These are phyloP conservation scores for Dothideomycetes sp. DNA, from an alignment of 2,329 filamentous ascomycete genomes.

Conservation along the genomic window DNA sequence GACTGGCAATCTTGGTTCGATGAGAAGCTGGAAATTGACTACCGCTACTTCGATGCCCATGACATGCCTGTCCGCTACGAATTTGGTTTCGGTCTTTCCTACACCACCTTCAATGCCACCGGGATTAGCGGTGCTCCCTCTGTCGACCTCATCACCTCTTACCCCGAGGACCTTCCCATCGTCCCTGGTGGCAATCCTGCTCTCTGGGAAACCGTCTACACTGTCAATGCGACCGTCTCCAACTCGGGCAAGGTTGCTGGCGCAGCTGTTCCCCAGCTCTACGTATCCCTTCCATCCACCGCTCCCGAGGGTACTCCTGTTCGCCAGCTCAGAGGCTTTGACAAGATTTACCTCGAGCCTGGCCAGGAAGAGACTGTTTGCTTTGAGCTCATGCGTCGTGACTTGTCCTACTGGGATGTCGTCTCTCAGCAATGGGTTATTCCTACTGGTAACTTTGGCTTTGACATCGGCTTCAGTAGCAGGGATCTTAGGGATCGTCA, in stretches of 20 bases:
- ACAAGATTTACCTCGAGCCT: conserved; percentile 29
- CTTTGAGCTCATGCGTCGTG: conserved; percentile 32
- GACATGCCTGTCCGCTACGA: conserved; percentile 23
- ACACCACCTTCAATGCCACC: conserved; percentile 25
- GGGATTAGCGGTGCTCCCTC: neutral
- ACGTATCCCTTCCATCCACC: conserved; percentile 36
- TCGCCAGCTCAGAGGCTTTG: conserved; percentile 33
- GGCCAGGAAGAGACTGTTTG: conserved; percentile 19
- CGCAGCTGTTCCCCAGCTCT: conserved; percentile 47
- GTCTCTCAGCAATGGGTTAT: conserved; percentile 31
- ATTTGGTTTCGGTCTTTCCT: conserved; percentile 31
- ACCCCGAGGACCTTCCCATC: neutral
- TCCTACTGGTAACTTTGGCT: neutral
- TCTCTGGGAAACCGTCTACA: conserved; percentile 44
- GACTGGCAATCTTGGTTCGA: too few relatives aligned
- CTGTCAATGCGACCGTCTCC: conserved; percentile 36
- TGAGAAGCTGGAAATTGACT: conserved; percentile 53
- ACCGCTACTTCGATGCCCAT: conserved; percentile 55
- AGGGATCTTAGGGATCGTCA: too few relatives aligned
- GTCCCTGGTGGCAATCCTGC: conserved; percentile 45
- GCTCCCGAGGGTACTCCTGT: conserved; percentile 29
- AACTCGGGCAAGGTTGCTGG: conserved; percentile 45
- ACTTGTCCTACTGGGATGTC: conserved; percentile 35
- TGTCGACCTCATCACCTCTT: neutral
- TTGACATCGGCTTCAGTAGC: neutral